These are phyloP conservation scores for Mollisia scopiformis DNA, from an alignment of 2,329 filamentous ascomycete species.

Conservation along the genomic window DNA sequence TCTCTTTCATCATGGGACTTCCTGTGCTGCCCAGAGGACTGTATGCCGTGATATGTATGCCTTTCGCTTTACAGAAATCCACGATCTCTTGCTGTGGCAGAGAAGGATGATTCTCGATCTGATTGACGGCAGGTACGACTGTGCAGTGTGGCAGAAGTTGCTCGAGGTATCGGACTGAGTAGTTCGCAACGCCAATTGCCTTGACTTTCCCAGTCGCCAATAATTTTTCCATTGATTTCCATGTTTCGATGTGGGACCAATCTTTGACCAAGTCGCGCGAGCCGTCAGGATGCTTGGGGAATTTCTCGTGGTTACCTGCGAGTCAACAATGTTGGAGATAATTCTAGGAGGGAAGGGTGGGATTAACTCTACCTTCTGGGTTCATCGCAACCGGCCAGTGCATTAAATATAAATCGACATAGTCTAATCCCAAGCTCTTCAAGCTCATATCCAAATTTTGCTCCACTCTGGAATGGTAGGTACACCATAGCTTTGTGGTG, in stretches of 20 bases:
- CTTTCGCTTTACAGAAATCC: conserved; percentile 51
- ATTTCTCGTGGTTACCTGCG: conserved; percentile 68
- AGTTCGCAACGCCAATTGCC: conserved; percentile 49
- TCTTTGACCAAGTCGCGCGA: conserved; percentile 70
- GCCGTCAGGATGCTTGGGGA: conserved; percentile 76
- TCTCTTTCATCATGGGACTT: conserved; percentile 56
- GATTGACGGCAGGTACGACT: conserved; percentile 57
- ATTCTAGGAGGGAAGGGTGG: conserved; percentile 25
- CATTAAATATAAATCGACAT: conserved; percentile 81
- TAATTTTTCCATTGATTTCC: conserved; percentile 75
- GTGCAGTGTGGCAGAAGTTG: conserved; percentile 43
- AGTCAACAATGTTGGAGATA: background rate
- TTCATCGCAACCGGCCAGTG: conserved; percentile 87
- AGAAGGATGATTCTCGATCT: conserved; percentile 63
- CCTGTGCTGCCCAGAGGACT: conserved; percentile 43
- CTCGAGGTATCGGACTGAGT: conserved; percentile 38
- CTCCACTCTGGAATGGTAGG: conserved; percentile 72
- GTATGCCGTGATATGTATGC: conserved; percentile 57
- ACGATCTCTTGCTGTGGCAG: conserved; percentile 56
- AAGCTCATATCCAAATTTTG: conserved; percentile 73
- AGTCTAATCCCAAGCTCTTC: conserved; percentile 74
- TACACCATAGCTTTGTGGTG: conserved; percentile 72
- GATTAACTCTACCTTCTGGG: conserved; percentile 60
- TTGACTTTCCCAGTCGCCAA: conserved; percentile 59
- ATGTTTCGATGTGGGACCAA: conserved; percentile 75